Evolutionary conservation across 371 early-diverging fungal genomes (phyloP).

Genomic region (Basidiobolus meristosporus): DNA sequence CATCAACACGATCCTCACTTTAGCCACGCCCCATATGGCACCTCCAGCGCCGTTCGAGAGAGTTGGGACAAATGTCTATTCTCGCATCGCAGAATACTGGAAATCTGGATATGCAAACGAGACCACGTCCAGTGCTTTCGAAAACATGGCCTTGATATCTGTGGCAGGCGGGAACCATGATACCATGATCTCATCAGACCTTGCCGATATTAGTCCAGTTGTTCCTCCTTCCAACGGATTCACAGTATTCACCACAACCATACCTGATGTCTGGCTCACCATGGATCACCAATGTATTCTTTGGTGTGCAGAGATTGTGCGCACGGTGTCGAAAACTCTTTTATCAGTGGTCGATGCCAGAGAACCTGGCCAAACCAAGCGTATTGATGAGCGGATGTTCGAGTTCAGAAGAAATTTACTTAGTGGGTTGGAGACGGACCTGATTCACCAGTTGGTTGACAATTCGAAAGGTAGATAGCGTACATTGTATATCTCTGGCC

Average conservation of each 20-base stretch:
- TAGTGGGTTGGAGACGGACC: slow-evolving; percentile 38
- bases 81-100: slow-evolving; percentile 56
- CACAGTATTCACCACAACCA: slow-evolving; percentile 55
- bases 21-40: slow-evolving; percentile 74
- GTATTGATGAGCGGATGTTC: slow-evolving; percentile 34
- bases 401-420: slow-evolving; percentile 35
- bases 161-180: slow-evolving; percentile 86
- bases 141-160: slow-evolving; percentile 59
- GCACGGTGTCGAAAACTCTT: slow-evolving; percentile 23
- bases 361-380: slow-evolving; percentile 36
- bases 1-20: slow-evolving; percentile 69
- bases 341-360: slow-evolving; percentile 46
- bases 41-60: slow-evolving; percentile 72
- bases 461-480: too few relatives aligned
- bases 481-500: too few relatives aligned
- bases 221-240: slow-evolving; percentile 49
- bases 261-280: slow-evolving; percentile 77
- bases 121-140: slow-evolving; percentile 6
- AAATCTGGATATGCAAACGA: slow-evolving; percentile 19
- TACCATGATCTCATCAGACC: slow-evolving; percentile 57
- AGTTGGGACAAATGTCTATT: slow-evolving; percentile 55
- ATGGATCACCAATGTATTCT: slow-evolving; percentile 77
- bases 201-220: slow-evolving; percentile 53
- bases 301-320: slow-evolving; percentile 37
- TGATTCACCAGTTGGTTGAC: too few relatives aligned